Percentiles rank a stretch among this genome's conserved stretches.
Evolutionary conservation across 768 basidiomycete genomes (phyloP).

Genomic region (Calocera cornea): DNA sequence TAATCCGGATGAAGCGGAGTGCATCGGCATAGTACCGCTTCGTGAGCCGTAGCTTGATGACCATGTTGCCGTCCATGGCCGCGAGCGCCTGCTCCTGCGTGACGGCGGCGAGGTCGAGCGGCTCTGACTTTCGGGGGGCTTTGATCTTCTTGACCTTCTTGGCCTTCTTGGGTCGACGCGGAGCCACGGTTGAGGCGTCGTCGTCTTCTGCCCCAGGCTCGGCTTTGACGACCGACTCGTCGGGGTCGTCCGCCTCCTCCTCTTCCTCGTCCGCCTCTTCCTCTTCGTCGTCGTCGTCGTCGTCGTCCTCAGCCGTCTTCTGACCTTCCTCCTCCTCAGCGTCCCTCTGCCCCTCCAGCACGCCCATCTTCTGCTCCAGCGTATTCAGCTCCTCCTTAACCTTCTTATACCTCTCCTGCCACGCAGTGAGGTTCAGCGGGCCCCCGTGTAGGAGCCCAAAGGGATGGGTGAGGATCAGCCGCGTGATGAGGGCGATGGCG

Average conservation of each 20-base stretch:
- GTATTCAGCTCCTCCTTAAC: conserved; percentile 52
- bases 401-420: conserved; percentile 55
- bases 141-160: conserved; percentile 21
- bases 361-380: conserved; percentile 42
- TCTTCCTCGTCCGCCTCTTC: conserved; percentile 28
- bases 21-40: conserved; percentile 84
- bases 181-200: conserved; percentile 21
- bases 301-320: conserved; percentile 23
- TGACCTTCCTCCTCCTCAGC: conserved; percentile 20
- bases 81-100: conserved; percentile 60
- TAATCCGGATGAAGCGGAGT: conserved; percentile 59
- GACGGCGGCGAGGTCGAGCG: conserved; percentile 52
- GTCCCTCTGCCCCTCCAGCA: conserved; percentile 14
- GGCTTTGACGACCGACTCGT: conserved; percentile 23
- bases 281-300: conserved; percentile 28
- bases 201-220: conserved; percentile 31
- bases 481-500: conserved; percentile 60
- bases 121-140: conserved; percentile 49
- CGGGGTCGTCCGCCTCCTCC: conserved; percentile 15
- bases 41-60: conserved; percentile 51
- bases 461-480: conserved; percentile 74
- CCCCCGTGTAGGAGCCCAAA: conserved; percentile 79
- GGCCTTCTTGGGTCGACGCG: conserved; percentile 7
- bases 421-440: conserved; percentile 52
- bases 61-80: conserved; percentile 49